phyloP scores from a whole-genome alignment of 352 stramenopile species.

The Aphanomyces cochlioides region DNA sequence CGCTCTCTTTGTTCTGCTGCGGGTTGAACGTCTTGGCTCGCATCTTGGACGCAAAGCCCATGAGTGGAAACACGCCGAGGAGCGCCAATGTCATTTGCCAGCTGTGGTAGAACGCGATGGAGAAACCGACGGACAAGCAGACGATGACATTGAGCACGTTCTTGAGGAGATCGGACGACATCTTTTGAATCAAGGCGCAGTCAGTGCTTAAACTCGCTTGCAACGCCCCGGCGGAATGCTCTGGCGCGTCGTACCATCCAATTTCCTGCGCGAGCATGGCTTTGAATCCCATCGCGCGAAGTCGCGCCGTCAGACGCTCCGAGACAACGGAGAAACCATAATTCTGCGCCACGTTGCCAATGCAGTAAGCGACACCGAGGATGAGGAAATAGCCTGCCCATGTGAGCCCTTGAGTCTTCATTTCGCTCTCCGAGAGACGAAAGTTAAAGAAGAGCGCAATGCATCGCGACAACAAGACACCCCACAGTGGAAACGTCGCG shows the following conservation, averaged over 20 bases:
- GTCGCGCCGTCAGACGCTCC: slow-evolving; percentile 44
- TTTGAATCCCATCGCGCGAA: slow-evolving; percentile 45
- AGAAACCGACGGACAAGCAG: slow-evolving; percentile 35
- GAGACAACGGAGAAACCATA: slow-evolving; percentile 55
- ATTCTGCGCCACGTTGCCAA: slow-evolving; percentile 44
- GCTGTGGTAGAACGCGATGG: slow-evolving; percentile 40
- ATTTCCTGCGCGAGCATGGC: slow-evolving; percentile 72
- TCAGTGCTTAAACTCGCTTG: slow-evolving; percentile 63
- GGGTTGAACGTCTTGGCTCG: slow-evolving; percentile 42
- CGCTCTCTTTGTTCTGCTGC: slow-evolving; percentile 37
- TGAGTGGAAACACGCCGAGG: slow-evolving; percentile 51
- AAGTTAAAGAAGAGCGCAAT: slow-evolving; percentile 50
- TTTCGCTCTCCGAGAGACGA: slow-evolving; percentile 39
- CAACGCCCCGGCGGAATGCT: slow-evolving; percentile 69
- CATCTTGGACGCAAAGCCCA: slow-evolving; percentile 43
- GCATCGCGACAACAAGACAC: slow-evolving; percentile 52
- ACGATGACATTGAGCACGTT: slow-evolving; percentile 45
- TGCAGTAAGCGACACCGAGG: slow-evolving; percentile 42
- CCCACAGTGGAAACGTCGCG: slow-evolving; percentile 47
- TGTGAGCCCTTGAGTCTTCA: slow-evolving; percentile 40
- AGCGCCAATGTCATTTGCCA: slow-evolving; percentile 51
- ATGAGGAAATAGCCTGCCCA: slow-evolving; percentile 42
- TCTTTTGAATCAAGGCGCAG: slow-evolving; percentile 64
- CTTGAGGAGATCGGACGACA: slow-evolving; percentile 67
- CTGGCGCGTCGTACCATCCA: slow-evolving; percentile 73